Evolutionary conservation across 148 eudicot genomes (phyloP), one percentile per base, ranked within the genome.

Genomic region (Amaranthus palmeri): DNA sequence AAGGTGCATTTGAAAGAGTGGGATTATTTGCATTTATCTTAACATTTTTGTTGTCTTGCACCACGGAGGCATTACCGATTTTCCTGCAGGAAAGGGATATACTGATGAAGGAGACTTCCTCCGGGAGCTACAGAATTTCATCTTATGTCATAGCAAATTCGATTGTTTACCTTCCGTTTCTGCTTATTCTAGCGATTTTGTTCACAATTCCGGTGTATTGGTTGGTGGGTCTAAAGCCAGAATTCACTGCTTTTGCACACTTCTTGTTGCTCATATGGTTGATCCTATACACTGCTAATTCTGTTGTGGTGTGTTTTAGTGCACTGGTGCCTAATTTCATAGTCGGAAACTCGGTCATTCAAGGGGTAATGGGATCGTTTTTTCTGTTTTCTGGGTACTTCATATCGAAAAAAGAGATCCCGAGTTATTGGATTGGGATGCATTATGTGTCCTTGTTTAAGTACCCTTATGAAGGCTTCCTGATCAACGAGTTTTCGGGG

Each of bases 331-430:
- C 99, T 2, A 90, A 92, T 67, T 96, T 92, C 80, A 96, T 96
- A 2, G 87, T 96, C 1, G 99, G 99, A 41, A 96, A 92, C 83
- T 96, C 97, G 6, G 78, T 92, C 67, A 90, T 96, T 36, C 88
- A 86, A 0, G 99, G 90, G 0, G 92, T 92, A 9, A 96, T 92
- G 96, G 99, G 99, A 2, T 90, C 97, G 0, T 96, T 86, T 72
- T 92, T 92, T 75, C 72, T 96, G 79, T 96, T 96, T 77, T 96
- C 99, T 1, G 99, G 99, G 10, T 96, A 96, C 81, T 96, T 96
- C 73, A 83, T 96, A 71, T 81, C 99, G n/a, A 88, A 86, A 74
- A 74, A 86, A 42, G 87, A 87, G 74, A 92, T 96, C 60, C 99
- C 99, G 1, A 79, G 74, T 50, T 96, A 88, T 61, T 96, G 99